These are phyloP conservation scores for Penicillium parvum DNA, from an alignment of 495 filamentous ascomycete genomes.

Conservation along the genomic window DNA sequence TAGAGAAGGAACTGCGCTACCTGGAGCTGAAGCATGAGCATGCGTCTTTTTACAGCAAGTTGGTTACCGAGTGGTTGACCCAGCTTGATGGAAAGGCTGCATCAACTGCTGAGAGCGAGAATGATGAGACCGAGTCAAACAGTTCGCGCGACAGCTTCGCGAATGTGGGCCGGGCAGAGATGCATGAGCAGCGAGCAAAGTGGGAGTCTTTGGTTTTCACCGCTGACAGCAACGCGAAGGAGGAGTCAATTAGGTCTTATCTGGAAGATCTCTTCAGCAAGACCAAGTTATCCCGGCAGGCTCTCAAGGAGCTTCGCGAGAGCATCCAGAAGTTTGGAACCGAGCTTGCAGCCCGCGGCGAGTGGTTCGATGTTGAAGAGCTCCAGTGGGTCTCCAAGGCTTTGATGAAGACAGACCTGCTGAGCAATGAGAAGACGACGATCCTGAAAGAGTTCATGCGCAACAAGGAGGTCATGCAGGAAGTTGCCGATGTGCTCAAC, in stretches of 20 bases:
- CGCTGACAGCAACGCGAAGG: slow-evolving; percentile 39
- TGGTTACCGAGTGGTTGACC: slow-evolving; percentile 61
- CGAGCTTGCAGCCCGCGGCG: slow-evolving; percentile 27
- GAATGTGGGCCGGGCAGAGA: slow-evolving; percentile 40
- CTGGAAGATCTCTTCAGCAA: slow-evolving; percentile 49
- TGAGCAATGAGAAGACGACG: slow-evolving; percentile 54
- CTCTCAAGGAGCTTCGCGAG: slow-evolving; percentile 40
- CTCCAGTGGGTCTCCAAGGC: slow-evolving; percentile 52
- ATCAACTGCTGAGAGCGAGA: background rate
- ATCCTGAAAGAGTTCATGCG: slow-evolving; percentile 57
- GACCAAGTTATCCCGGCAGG: slow-evolving; percentile 35
- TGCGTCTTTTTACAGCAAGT: slow-evolving; percentile 54
- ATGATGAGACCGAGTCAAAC: slow-evolving; percentile 6
- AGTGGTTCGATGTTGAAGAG: slow-evolving; percentile 31
- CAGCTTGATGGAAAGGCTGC: slow-evolving; percentile 23
- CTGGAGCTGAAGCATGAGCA: slow-evolving; percentile 57
- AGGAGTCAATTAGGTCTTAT: slow-evolving; percentile 43
- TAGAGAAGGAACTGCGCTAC: slow-evolving; percentile 46
- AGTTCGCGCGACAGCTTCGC: slow-evolving; percentile 24
- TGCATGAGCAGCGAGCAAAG: slow-evolving; percentile 44
- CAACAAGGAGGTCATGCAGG: slow-evolving; percentile 51
- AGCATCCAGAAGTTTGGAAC: slow-evolving; percentile 43
- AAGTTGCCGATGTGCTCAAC: slow-evolving; percentile 64
- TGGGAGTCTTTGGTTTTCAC: slow-evolving; percentile 61
- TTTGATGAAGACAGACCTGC: slow-evolving; percentile 51